Percentiles rank a stretch among this genome's conserved stretches.
Evolutionary conservation across 768 basidiomycete species (phyloP).

Genomic region (Flagelloscypha sp.): DNA sequence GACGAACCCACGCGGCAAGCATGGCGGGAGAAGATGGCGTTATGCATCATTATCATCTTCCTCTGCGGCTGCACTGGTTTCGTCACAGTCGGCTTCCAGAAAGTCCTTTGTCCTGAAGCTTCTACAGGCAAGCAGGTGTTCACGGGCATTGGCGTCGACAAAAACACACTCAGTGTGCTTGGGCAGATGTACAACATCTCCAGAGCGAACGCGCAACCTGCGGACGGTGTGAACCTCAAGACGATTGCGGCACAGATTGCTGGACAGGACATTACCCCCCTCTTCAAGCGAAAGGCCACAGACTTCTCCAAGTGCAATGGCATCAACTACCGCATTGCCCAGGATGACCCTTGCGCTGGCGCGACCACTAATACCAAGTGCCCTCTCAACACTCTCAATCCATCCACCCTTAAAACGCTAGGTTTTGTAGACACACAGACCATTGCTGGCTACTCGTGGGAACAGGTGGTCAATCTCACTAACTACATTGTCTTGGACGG

Average conservation of each 20-base stretch:
- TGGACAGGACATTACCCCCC: constrained; percentile 86
- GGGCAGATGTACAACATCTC: constrained; percentile 76
- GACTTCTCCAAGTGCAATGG: constrained; percentile 59
- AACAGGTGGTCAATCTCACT: constrained; percentile 62
- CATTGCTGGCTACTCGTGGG: constrained; percentile 86
- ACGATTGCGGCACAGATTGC: constrained; percentile 44
- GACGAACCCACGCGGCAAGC: constrained; percentile 77
- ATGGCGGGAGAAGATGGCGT: constrained; percentile 94
- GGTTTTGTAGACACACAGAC: constrained; percentile 57
- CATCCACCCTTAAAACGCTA: constrained; percentile 51
- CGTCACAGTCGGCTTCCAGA: constrained; percentile 88
- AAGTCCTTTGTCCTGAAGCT: constrained; percentile 75
- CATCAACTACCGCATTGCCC: constrained; percentile 58
- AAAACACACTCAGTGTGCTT: constrained; percentile 65
- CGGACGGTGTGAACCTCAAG: constrained; percentile 49
- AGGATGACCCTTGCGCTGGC: constrained; percentile 75
- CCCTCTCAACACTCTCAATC: constrained; percentile 53
- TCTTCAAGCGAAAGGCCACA: constrained; percentile 66
- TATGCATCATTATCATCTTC: constrained; percentile 79
- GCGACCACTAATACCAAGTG: constrained; percentile 49
- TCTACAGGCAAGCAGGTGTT: constrained; percentile 35
- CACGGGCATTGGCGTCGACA: constrained; percentile 44
- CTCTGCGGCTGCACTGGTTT: constrained; percentile 82
- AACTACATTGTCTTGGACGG: constrained; percentile 90
- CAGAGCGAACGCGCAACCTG: constrained; percentile 33